Base-by-base conservation (phyloP, 176 grass and related monocot species). In the Eragrostis nindensis region DNA sequence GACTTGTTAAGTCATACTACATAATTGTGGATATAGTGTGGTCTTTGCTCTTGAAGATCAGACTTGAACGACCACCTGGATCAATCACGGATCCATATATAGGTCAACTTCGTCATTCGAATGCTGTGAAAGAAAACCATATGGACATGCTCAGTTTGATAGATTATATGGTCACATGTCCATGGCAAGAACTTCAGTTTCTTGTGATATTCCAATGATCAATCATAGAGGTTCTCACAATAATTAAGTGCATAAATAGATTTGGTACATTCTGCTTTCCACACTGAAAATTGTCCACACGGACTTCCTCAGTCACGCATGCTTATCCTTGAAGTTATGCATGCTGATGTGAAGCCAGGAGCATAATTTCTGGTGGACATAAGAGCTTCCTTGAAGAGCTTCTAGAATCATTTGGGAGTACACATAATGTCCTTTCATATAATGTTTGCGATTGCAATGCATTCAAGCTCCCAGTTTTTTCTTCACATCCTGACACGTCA, bases 31-130 rank as follows among this genome's bases (percentile, higher is more conserved):
- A 41, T 18, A 14, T 25, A 57, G 36, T 5, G 36, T 43, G 53
- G 38, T 43, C 38, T 41, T 13, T 13, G 22, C 17, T 75, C 38
- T 43, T 4, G 52, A 24, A 17, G 21, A 38, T n/a, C 36, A 53
- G 21, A 21, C 48, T 8, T 6, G 41, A 38, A 21, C 14, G 53
- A 29, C 27, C 70, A 59, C 40, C 74, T 62, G 40, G 74, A 73
- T 39, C n/a, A n/a, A n/a, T n/a, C n/a, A n/a, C n/a, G n/a, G n/a
- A n/a, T n/a, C n/a, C n/a, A n/a, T n/a, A n/a, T n/a, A n/a, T n/a
- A n/a, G n/a, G n/a, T n/a, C 71, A 73, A 55, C 71, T 73, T 73
- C 48, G 19, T n/a, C 50, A 41, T 41, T 24, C 60, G 15, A 22
- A 62, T 48, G 25, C 1, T 11, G 18, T 0, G 43, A 32, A 77